Conservation (phyloP, 2,329 filamentous ascomycete genomes). For the Botrytis medusae region DNA sequence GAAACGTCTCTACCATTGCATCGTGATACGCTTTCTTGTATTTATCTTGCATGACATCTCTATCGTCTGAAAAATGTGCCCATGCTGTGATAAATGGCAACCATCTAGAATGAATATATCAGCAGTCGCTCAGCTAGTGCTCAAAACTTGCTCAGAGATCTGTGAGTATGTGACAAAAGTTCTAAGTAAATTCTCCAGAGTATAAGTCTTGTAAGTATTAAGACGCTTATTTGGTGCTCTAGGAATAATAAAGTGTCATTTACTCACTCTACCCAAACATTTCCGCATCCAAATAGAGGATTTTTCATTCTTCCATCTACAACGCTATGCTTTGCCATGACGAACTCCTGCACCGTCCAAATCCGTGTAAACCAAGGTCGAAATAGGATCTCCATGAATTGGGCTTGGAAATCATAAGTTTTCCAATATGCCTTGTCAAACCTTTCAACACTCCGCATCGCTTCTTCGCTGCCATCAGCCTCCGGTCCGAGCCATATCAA, state of each 20-base stretch:
- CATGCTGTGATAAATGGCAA: constrained; percentile 15
- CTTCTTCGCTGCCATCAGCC: background rate
- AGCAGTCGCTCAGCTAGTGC: background rate
- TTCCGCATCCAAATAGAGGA: constrained; percentile 15
- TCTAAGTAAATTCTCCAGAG: too few species aligned
- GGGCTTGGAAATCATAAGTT: constrained; percentile 2
- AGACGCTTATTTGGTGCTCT: too few species aligned
- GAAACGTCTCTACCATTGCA: constrained; percentile 11
- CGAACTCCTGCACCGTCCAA: constrained; percentile 26
- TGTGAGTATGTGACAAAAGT: too few species aligned
- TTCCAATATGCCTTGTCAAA: constrained; percentile 8
- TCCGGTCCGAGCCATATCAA: constrained; percentile 23
- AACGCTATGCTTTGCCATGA: constrained; percentile 5
- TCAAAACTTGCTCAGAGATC: background rate
- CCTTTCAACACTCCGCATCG: constrained; percentile 8
- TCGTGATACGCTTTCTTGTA: background rate
- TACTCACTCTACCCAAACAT: constrained; percentile 15
- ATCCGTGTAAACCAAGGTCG: constrained; percentile 24
- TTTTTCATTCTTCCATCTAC: constrained; percentile 16
- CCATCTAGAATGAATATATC: background rate
- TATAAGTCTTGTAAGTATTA: too few species aligned
- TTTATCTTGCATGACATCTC: background rate
- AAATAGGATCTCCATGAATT: constrained; percentile 7
- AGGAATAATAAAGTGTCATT: background rate
- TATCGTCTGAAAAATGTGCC: constrained; percentile 10